Evolutionary conservation across 2,329 filamentous ascomycete species (phyloP).

Genomic region (Stagonosporopsis chrysanthemi): DNA sequence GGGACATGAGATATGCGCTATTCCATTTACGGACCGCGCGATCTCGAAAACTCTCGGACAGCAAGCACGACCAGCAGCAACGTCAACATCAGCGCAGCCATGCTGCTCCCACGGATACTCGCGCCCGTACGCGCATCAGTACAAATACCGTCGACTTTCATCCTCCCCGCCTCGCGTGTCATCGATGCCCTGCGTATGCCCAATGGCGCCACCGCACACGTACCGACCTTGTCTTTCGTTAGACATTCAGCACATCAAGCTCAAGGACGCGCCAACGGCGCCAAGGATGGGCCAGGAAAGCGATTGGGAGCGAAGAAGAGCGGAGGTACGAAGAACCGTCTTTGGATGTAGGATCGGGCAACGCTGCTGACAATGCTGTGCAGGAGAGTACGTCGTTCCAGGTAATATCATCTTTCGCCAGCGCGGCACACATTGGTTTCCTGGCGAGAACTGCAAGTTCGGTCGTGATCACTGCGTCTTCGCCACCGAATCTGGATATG

Average conservation of each 20-base stretch:
- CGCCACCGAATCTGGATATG: slow-evolving; percentile 83
- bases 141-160: slow-evolving; percentile 28
- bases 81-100: slow-evolving; percentile 38
- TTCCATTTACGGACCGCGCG: slow-evolving; percentile 9
- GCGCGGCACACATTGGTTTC: slow-evolving; percentile 91
- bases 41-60: slow-evolving; percentile 39
- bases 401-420: slow-evolving; percentile 99
- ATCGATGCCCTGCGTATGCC: slow-evolving; percentile 42
- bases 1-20: slow-evolving; percentile 1
- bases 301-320: slow-evolving; percentile 94
- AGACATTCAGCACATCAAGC: slow-evolving; percentile 70
- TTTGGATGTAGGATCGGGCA: not conserved
- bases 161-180: slow-evolving; percentile 38
- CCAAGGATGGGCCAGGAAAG: slow-evolving; percentile 77
- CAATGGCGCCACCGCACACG: slow-evolving; percentile 41
- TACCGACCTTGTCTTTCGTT: slow-evolving; percentile 54
- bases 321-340: slow-evolving; percentile 65
- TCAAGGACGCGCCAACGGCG: slow-evolving; percentile 73
- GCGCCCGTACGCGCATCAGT: slow-evolving; percentile 47
- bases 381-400: slow-evolving; percentile 90
- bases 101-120: slow-evolving; percentile 51
- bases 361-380: slow-evolving; percentile 17
- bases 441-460: slow-evolving; percentile 94
- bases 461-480: slow-evolving; percentile 97
- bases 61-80: slow-evolving; percentile 13